phyloP scores from a whole-genome alignment of 2,329 filamentous ascomycete species.

The Reticulascus tulasneorum region DNA sequence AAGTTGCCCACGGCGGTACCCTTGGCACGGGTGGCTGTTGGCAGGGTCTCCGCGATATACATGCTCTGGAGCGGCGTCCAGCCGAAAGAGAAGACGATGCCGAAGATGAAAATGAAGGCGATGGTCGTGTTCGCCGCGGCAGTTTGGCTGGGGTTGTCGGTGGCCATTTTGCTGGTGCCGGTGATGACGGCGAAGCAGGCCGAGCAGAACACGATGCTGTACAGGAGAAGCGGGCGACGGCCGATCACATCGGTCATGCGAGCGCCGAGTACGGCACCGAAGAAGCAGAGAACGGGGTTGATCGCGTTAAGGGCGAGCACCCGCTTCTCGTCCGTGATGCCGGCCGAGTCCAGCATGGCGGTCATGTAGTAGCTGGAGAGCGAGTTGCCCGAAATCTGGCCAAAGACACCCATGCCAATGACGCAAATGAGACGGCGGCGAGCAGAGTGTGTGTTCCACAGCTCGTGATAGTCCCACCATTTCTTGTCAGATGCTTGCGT shows the following conservation, averaged over 20 bases:
- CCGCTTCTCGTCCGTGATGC: conserved; percentile 44
- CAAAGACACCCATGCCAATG: conserved; percentile 47
- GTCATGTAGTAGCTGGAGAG: conserved; percentile 41
- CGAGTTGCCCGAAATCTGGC: conserved; percentile 48
- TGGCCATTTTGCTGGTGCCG: conserved; percentile 40
- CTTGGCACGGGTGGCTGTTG: conserved; percentile 40
- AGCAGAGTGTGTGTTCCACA: conserved; percentile 45
- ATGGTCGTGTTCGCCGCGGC: conserved; percentile 40
- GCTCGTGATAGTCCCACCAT: conserved; percentile 53
- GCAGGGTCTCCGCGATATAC: conserved; percentile 45
- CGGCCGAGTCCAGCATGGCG: conserved; percentile 41
- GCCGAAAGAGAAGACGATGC: conserved; percentile 46
- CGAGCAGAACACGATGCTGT: conserved; percentile 40
- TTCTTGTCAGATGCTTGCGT: conserved; percentile 48
- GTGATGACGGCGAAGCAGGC: conserved; percentile 46
- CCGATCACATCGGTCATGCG: conserved; percentile 52
- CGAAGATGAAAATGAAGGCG: conserved; percentile 50
- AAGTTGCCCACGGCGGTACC: conserved; percentile 40
- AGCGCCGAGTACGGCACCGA: conserved; percentile 49
- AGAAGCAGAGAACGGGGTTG: conserved; percentile 49
- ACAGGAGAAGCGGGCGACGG: conserved; percentile 51
- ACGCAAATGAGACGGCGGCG: conserved; percentile 48
- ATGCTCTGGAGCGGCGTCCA: conserved; percentile 47
- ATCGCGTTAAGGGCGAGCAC: conserved; percentile 48
- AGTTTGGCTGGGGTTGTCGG: conserved; percentile 27